phyloP scores from a whole-genome alignment of 1,139 yeast genomes.

The Sugiyamaella xylanicola region DNA sequence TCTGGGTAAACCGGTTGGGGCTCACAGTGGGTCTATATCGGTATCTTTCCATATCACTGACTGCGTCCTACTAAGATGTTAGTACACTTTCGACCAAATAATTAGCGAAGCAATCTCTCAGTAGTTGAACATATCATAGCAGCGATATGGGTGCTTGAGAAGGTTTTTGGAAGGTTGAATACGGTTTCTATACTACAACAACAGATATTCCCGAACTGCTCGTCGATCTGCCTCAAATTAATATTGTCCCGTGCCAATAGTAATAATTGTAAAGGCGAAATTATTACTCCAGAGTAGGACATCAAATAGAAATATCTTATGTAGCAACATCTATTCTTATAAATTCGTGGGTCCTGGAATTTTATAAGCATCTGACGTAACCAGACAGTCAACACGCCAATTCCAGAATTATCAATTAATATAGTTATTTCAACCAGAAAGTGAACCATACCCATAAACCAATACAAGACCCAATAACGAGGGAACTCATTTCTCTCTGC shows the following conservation, averaged over 20 bases:
- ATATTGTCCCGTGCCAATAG: conserved; percentile 16
- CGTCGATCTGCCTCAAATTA: neutral
- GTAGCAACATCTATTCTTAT: neutral
- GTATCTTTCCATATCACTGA: neutral
- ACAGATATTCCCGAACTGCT: neutral
- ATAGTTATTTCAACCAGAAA: neutral
- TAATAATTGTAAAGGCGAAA: neutral
- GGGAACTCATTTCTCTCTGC: neutral
- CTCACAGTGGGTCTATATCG: neutral
- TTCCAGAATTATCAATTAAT: neutral
- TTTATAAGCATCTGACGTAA: neutral
- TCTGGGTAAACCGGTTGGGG: neutral
- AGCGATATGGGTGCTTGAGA: neutral
- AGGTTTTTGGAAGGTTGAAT: neutral
- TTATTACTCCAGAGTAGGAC: conserved; percentile 17
- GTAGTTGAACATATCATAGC: neutral
- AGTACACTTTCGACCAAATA: too few relatives aligned
- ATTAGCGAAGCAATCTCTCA: neutral
- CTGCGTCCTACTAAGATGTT: too few relatives aligned
- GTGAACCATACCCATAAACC: neutral
- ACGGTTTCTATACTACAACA: neutral
- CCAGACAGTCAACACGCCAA: too few relatives aligned
- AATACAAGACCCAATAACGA: neutral
- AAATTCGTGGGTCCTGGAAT: neutral
- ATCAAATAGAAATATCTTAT: neutral